A percentile compares a stretch with the other conserved stretches of the same genome.
Evolutionary conservation across 192 early-diverging fungal genomes (phyloP).

Genomic region (Mortierella alpina): DNA sequence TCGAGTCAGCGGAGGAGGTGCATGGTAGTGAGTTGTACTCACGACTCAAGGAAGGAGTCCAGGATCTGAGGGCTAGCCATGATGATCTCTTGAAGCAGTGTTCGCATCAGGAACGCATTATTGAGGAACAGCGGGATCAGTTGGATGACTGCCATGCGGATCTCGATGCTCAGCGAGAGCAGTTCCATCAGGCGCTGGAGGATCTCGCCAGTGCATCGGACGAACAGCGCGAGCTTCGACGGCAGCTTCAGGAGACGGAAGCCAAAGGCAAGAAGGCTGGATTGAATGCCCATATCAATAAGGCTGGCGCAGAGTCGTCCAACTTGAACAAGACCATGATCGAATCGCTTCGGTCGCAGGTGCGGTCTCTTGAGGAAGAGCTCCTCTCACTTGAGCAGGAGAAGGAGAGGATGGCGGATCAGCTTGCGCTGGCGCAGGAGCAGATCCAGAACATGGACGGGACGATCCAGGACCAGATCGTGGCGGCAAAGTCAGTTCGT

Average conservation of each 20-base stretch:
- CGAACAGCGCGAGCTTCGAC: conserved; percentile 17
- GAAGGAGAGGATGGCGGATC: conserved; percentile 11
- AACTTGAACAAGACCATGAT: neutral
- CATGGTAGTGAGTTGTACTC: conserved; percentile 1
- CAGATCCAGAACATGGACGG: conserved; percentile 24
- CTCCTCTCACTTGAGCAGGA: conserved; percentile 11
- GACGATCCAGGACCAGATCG: conserved; percentile 25
- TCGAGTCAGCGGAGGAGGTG: neutral
- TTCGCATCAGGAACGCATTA: conserved; percentile 2
- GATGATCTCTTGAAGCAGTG: neutral
- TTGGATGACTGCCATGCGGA: conserved; percentile 23
- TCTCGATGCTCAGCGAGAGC: conserved; percentile 32
- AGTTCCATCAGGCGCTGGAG: conserved; percentile 12
- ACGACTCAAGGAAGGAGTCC: conserved; percentile 11
- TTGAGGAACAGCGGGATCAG: conserved; percentile 21
- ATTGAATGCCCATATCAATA: neutral
- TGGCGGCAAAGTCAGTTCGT: conserved; percentile 29
- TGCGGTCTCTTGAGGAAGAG: conserved; percentile 8
- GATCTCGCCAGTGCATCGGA: conserved; percentile 8
- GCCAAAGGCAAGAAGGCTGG: neutral
- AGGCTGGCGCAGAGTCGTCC: neutral
- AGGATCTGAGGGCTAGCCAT: neutral
- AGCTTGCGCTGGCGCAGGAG: conserved; percentile 1
- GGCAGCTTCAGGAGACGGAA: conserved; percentile 14
- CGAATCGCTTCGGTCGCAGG: neutral